Base-by-base conservation (phyloP, 768 basidiomycete species). In the button mushroom (Agaricus bisporus) region DNA sequence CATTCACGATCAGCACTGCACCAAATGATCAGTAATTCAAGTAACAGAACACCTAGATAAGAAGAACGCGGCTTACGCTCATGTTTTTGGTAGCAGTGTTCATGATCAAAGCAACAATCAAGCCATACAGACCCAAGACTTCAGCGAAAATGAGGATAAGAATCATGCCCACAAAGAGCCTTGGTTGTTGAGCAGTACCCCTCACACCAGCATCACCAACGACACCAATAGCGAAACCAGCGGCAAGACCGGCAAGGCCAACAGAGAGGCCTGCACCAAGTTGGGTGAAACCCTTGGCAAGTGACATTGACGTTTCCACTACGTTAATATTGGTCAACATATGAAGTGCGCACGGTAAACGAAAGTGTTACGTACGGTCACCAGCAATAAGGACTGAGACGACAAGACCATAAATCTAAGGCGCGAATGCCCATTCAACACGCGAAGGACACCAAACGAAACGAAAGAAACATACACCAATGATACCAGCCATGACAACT, bases 401-500 rank as follows among this genome's bases (percentile, higher is more conserved):
- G 70, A 99, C 97, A 57, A 99, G 84, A 64, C 97, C 97, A 72
- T 99, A 98, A 62, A 91, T 93, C 94, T 91, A 60, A 60, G 20
- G 26, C 29, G 36, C 3, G 49, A 43, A 5, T 15, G 38, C 47
- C 32, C 25, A 28, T 52, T 32, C 9, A 15, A n/a, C 45, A 38
- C 36, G n/a, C 38, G 39, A 20, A n/a, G 5, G 41, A 9, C 29
- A 18, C 4, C 28, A 10, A 22, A 25, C 8, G 25, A 17, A 28
- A 41, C n/a, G 48, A 47, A 48, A 57, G 39, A 39, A 32, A 85
- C 92, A 60, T 61, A 98, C 95, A 69, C 91, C 95, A 74, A 98
- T 97, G 76, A 98, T 98, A 93, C 95, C 95, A 79, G 95, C 95
- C 95, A 98, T 98, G 73, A 99, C 88, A 69, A 98, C 94, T 43